phyloP scores from a whole-genome alignment of 768 basidiomycete genomes.

The Amanita pseudoporphyria region DNA sequence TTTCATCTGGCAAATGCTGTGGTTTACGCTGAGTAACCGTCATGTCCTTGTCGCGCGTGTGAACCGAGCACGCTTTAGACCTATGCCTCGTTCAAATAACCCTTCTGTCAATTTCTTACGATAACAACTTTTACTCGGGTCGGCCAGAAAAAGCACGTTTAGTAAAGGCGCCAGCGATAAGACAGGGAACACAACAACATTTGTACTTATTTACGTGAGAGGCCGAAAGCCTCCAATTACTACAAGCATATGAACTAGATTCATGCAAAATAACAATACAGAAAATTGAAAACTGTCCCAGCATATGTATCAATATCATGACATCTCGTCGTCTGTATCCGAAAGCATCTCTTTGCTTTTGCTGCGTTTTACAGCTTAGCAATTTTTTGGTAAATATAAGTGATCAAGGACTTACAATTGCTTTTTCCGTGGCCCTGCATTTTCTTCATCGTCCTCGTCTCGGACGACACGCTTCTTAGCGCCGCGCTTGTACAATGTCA shows the following conservation, averaged over 20 bases:
- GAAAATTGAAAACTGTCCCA: constrained; percentile 9
- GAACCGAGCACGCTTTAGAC: not conserved
- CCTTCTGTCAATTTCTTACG: not conserved
- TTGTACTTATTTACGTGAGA: not conserved
- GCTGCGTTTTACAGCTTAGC: constrained; percentile 27
- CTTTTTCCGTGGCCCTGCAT: constrained; percentile 60
- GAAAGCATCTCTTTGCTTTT: constrained; percentile 86
- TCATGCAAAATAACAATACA: not conserved
- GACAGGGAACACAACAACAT: not conserved
- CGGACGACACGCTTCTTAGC: constrained; percentile 69
- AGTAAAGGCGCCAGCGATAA: not conserved
- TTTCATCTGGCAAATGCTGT: constrained; percentile 45
- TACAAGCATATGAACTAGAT: not conserved
- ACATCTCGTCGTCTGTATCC: constrained; percentile 82
- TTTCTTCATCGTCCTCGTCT: constrained; percentile 70
- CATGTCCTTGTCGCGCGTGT: constrained; percentile 24
- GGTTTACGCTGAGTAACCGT: constrained; percentile 54
- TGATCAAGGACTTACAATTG: constrained; percentile 48
- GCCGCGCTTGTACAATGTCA: constrained; percentile 24
- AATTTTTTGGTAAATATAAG: not conserved
- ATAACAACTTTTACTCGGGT: not conserved
- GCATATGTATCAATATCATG: constrained; percentile 24
- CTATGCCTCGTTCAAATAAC: not conserved
- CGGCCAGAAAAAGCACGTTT: not conserved
- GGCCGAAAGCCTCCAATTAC: not conserved